These are phyloP conservation scores for Paracorniculantispora psalliotae DNA, from an alignment of 2,329 filamentous ascomycete species.

Conservation along the genomic window DNA sequence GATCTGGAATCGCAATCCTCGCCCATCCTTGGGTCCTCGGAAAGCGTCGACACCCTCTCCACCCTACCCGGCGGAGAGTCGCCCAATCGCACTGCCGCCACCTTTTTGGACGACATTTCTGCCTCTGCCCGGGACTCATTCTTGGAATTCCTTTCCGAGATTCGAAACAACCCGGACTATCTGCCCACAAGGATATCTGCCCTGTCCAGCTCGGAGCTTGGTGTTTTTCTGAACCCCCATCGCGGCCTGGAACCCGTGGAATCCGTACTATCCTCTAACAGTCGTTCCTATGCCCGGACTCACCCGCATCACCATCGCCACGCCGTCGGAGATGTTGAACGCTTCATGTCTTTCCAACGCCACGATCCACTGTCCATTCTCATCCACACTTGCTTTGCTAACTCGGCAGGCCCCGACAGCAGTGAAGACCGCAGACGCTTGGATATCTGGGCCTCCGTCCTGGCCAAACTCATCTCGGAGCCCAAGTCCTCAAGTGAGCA, in stretches of 20 bases:
- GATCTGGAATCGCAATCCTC: constrained; percentile 58
- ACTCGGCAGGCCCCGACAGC: constrained; percentile 75
- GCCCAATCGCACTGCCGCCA: constrained; percentile 38
- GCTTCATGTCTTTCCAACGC: constrained; percentile 81
- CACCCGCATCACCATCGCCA: constrained; percentile 41
- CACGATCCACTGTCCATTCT: constrained; percentile 81
- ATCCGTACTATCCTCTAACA: constrained; percentile 71
- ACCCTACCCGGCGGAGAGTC: constrained; percentile 35
- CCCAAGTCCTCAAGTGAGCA: constrained; percentile 72
- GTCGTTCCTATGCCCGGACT: constrained; percentile 42
- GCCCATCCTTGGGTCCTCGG: constrained; percentile 38
- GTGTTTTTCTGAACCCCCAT: constrained; percentile 71
- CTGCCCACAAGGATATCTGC: constrained; percentile 75
- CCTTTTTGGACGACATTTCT: constrained; percentile 65
- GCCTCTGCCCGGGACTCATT: constrained; percentile 69
- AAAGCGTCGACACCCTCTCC: constrained; percentile 44
- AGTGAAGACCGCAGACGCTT: constrained; percentile 74
- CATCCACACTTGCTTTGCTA: constrained; percentile 84
- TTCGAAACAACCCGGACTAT: constrained; percentile 84
- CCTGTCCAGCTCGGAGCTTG: constrained; percentile 70
- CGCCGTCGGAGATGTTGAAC: constrained; percentile 58
- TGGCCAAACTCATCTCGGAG: constrained; percentile 75
- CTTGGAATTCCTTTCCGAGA: constrained; percentile 71
- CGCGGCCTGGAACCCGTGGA: constrained; percentile 76
- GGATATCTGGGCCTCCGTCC: constrained; percentile 82